Conservation (phyloP, 179 eudicot genomes). For the Silene coronaria region DNA sequence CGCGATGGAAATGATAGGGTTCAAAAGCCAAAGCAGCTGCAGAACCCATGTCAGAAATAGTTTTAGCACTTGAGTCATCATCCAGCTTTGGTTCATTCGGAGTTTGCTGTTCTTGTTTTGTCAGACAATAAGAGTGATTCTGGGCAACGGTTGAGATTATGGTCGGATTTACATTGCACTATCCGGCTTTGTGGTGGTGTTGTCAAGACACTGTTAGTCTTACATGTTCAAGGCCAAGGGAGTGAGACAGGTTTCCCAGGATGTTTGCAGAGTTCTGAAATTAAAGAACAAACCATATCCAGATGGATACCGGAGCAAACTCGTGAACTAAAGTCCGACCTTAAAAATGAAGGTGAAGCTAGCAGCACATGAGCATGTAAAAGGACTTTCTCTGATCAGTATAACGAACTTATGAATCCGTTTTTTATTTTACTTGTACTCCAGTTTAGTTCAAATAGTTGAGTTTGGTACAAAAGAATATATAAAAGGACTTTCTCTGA, state of each 20-base stretch:
- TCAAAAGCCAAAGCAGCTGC: conserved; percentile 49
- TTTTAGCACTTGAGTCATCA: conserved; percentile 50
- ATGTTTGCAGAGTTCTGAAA: conserved; percentile 37
- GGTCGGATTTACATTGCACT: conserved; percentile 36
- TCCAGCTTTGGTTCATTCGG: conserved; percentile 64
- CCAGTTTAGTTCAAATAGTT: too few relatives aligned
- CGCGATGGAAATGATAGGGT: conserved; percentile 26
- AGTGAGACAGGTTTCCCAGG: conserved; percentile 20
- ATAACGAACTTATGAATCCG: too few relatives aligned
- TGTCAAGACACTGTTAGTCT: conserved; percentile 26
- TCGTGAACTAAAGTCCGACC: conserved; percentile 31
- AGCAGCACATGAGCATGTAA: not conserved
- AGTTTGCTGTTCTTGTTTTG: conserved; percentile 54
- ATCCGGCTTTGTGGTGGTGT: conserved; percentile 35
- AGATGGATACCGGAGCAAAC: conserved; percentile 59
- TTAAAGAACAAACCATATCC: conserved; percentile 44
- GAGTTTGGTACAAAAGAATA: too few relatives aligned
- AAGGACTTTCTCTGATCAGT: too few relatives aligned
- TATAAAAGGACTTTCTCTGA: too few relatives aligned
- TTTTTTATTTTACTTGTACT: too few relatives aligned
- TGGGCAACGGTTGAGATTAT: conserved; percentile 40
- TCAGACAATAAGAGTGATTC: conserved; percentile 27
- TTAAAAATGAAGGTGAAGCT: not conserved
- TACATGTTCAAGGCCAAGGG: conserved; percentile 14
- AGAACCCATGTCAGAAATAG: conserved; percentile 56